Base-by-base conservation (phyloP, 345 rosid species). In the Ceriops tagal region DNA sequence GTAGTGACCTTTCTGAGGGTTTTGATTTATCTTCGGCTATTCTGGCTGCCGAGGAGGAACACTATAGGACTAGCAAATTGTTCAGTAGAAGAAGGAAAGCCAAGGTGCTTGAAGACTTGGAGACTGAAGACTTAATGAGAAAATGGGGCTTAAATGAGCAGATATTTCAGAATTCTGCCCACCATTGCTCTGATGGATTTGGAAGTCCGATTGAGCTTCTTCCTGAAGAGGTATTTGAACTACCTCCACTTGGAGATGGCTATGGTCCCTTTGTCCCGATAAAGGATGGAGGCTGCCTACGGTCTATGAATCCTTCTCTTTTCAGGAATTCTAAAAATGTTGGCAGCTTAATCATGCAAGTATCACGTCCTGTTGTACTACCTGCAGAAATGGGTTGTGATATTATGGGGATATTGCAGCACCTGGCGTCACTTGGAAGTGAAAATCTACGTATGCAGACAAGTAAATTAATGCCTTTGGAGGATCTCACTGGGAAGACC, bases 161-260 rank as follows among this genome's bases (percentile, higher is more conserved):
- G 72, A 73, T 82, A n/a, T 86, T 82, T 61, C 80, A 79, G 35
- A 74, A 67, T 73, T 82, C 89, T 71, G 81, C 80, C 1, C 35
- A 19, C 27, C 63, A 52, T 68, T 72, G 64, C 71, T 77, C 88
- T 43, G 87, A 81, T 65, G 98, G 97, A 64, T 92, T 92, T 77
- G 98, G 97, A 55, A 92, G 98, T 82, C 96, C 97, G 35, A 83
- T 87, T 62, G 87, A 80, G 77, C 74, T 90, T 62, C 77, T 83
- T 0, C 64, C 73, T 59, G 83, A 77, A 20, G 65, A 75, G 61
- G 56, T 53, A 37, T 32, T 60, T 66, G 77, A 83, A 71, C 78
- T 79, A 51, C 84, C 85, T 53, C 70, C 80, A 55, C 76, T 86
- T 65, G 86, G 82, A 71, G 80, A 86, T 73, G 81, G 86, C 56